Evolutionary conservation across 257 asterid species (phyloP).

Genomic region (Verbascum thapsus): DNA sequence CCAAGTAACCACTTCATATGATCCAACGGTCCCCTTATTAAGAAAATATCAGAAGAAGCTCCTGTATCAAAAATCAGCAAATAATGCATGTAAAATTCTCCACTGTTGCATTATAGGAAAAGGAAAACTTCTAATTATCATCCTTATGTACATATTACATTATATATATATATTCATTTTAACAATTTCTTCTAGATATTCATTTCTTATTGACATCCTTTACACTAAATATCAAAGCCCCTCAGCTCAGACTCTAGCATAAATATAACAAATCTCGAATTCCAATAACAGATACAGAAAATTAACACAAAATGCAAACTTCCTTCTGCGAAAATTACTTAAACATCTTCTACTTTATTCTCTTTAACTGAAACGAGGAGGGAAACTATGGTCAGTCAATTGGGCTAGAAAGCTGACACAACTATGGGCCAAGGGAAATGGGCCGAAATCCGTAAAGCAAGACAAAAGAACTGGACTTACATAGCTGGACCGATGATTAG

Average conservation of each 20-base stretch:
- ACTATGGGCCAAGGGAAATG: too few relatives aligned
- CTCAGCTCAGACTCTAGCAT: conserved; percentile 17
- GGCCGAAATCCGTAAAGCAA: too few relatives aligned
- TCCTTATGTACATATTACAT: neutral
- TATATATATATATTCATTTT: neutral
- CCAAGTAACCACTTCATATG: conserved; percentile 51
- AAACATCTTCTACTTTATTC: neutral
- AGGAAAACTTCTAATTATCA: neutral
- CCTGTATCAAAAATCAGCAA: conserved; percentile 32
- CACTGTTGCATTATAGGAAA: conserved; percentile 1
- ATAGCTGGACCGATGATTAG: too few relatives aligned
- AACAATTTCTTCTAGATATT: neutral
- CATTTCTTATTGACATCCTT: neutral
- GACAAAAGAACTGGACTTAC: too few relatives aligned
- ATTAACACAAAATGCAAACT: conserved; percentile 1
- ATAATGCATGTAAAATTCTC: conserved; percentile 21
- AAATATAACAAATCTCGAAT: conserved; percentile 7
- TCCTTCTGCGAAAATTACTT: neutral
- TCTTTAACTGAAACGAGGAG: too few relatives aligned
- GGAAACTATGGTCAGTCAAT: too few relatives aligned
- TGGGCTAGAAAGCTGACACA: too few relatives aligned
- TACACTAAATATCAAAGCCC: conserved; percentile 33
- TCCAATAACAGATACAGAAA: conserved; percentile 15
- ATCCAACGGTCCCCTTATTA: conserved; percentile 39
- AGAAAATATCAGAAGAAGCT: conserved; percentile 31